Percentiles rank a stretch among this genome's conserved stretches.
phyloP scores from a whole-genome alignment of 805 yeast species.

The Zygosaccharomyces bailii region DNA sequence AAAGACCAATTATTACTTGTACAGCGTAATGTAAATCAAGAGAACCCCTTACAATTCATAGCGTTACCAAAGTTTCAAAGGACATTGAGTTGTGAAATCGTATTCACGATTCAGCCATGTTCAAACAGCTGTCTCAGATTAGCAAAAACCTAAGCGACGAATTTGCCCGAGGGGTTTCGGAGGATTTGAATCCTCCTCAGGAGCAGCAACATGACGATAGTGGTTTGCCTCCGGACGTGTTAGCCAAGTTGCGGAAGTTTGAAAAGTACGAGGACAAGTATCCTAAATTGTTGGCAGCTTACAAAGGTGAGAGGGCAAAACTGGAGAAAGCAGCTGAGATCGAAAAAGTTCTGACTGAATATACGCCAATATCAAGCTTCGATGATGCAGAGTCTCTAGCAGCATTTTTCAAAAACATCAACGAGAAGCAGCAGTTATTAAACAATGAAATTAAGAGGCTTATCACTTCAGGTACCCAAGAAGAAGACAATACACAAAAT shows the following conservation, averaged over 20 bases:
- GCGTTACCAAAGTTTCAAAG: too few relatives aligned
- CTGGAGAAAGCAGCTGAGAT: slow-evolving; percentile 55
- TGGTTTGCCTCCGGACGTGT: slow-evolving; percentile 55
- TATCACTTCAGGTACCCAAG: slow-evolving; percentile 18
- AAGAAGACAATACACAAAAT: slow-evolving; percentile 14
- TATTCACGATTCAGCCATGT: slow-evolving; percentile 38
- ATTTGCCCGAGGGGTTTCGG: slow-evolving; percentile 43
- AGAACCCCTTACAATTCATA: too few relatives aligned
- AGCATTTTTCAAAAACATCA: slow-evolving; percentile 63
- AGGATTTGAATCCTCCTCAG: slow-evolving; percentile 24
- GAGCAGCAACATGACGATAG: slow-evolving; percentile 30
- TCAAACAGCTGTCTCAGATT: slow-evolving; percentile 55
- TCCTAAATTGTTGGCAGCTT: slow-evolving; percentile 80
- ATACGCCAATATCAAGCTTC: slow-evolving; percentile 75
- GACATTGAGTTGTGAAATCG: not conserved
- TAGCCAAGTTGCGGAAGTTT: slow-evolving; percentile 66
- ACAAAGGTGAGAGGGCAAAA: slow-evolving; percentile 72
- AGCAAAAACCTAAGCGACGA: slow-evolving; percentile 65
- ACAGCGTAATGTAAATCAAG: too few relatives aligned
- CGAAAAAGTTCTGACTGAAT: slow-evolving; percentile 68
- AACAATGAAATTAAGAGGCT: slow-evolving; percentile 61
- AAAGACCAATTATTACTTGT: too few relatives aligned
- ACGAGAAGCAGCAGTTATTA: slow-evolving; percentile 56
- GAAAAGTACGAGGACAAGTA: slow-evolving; percentile 87
- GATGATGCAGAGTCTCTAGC: slow-evolving; percentile 67